Percentiles rank a stretch among this genome's conserved stretches.
Evolutionary conservation across 345 rosid species (phyloP).

Genomic region (Eutrema heterophyllum): DNA sequence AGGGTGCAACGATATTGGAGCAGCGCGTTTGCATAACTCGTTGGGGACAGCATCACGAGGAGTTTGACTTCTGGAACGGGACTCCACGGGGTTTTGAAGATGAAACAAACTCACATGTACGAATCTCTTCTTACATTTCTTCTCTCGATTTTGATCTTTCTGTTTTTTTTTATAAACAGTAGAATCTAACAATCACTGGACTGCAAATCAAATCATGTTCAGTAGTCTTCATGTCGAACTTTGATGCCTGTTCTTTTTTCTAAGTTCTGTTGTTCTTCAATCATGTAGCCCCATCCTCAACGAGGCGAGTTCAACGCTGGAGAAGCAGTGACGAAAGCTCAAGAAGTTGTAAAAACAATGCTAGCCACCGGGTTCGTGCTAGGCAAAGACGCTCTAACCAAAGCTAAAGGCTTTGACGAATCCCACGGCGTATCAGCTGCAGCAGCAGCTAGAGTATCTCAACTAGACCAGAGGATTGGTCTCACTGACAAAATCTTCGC

Average conservation of each 20-base stretch:
- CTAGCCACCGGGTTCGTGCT: slow-evolving; percentile 57
- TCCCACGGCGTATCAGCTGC: slow-evolving; percentile 72
- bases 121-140: too few relatives aligned
- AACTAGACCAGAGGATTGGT: slow-evolving; percentile 57
- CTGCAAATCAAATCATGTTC: not conserved
- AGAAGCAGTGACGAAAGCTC: slow-evolving; percentile 65
- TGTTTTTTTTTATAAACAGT: not conserved
- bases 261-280: not conserved
- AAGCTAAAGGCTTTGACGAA: slow-evolving; percentile 67
- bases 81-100: slow-evolving; percentile 34
- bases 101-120: slow-evolving; percentile 48
- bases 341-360: slow-evolving; percentile 69
- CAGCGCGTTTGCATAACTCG: slow-evolving; percentile 69
- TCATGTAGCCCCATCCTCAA: slow-evolving; percentile 18
- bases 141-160: not conserved
- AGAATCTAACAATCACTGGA: not conserved
- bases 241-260: not conserved
- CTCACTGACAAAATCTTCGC: slow-evolving; percentile 61
- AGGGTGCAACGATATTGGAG: slow-evolving; percentile 82
- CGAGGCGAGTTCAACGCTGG: slow-evolving; percentile 49
- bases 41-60: slow-evolving; percentile 66
- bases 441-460: slow-evolving; percentile 63
- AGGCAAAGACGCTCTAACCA: slow-evolving; percentile 68
- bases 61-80: slow-evolving; percentile 52
- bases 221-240: not conserved